Conservation (phyloP, 306 rosid genomes). For the Acacia acuminata region DNA sequence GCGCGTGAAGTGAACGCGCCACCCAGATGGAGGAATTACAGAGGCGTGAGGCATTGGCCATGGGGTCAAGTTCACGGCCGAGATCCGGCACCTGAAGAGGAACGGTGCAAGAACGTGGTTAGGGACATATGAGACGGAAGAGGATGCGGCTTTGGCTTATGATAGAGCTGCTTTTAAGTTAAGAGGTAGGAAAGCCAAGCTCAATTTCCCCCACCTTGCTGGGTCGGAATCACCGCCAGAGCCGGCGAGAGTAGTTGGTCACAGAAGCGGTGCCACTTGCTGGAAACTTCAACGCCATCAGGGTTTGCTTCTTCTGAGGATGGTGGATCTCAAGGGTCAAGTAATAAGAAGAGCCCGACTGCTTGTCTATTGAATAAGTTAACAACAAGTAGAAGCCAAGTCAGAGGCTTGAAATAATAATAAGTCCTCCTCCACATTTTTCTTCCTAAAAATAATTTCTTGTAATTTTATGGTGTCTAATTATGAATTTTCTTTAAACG, state of each 20-base stretch:
- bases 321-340: neutral
- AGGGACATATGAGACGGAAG: slow-evolving; percentile 58
- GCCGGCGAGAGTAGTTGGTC: neutral
- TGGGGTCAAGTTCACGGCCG: slow-evolving; percentile 62
- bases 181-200: slow-evolving; percentile 66
- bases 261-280: neutral
- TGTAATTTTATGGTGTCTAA: neutral
- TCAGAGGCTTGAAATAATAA: neutral
- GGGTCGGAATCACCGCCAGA: slow-evolving; percentile 4
- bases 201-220: slow-evolving; percentile 64
- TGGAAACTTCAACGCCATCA: neutral
- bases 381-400: neutral
- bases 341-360: neutral
- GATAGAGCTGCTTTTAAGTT: slow-evolving; percentile 70
- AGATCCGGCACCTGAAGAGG: slow-evolving; percentile 42
- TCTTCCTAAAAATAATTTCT: neutral
- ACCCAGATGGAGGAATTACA: slow-evolving; percentile 28
- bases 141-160: slow-evolving; percentile 66
- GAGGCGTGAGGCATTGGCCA: slow-evolving; percentile 54
- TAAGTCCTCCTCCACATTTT: neutral
- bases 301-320: neutral
- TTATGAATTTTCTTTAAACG: neutral
- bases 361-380: neutral
- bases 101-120: slow-evolving; percentile 66
- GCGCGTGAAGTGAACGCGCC: neutral